Evolutionary conservation across 2,329 filamentous ascomycete species (phyloP).

Genomic region (Neopestalotiopsis sp.): DNA sequence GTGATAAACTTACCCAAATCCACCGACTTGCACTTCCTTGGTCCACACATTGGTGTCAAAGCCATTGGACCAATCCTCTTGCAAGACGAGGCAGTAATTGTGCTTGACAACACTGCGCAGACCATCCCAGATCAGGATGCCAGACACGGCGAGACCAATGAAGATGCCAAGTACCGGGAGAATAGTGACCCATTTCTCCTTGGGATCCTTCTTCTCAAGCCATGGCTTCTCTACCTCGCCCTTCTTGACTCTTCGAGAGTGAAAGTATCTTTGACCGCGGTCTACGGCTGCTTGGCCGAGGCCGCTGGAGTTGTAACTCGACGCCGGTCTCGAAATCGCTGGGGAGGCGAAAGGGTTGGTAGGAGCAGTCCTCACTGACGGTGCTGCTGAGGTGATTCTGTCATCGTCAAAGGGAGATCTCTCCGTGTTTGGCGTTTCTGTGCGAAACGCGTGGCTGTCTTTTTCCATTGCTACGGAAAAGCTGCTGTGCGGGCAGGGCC

Average conservation of each 20-base stretch:
- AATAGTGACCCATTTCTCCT: conserved; percentile 87
- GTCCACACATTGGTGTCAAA: conserved; percentile 70
- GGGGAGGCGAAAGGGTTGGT: conserved; percentile 53
- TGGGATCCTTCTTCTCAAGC: conserved; percentile 73
- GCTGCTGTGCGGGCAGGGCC: neutral
- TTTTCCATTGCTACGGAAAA: conserved; percentile 34
- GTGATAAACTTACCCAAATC: conserved; percentile 67
- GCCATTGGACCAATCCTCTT: conserved; percentile 67
- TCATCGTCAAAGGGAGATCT: conserved; percentile 45
- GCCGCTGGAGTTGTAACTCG: conserved; percentile 52
- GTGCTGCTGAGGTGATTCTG: conserved; percentile 39
- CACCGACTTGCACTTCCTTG: conserved; percentile 76
- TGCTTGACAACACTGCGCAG: conserved; percentile 73
- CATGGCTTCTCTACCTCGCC: conserved; percentile 79
- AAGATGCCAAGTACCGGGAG: conserved; percentile 75
- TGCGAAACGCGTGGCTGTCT: conserved; percentile 38
- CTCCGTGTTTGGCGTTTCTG: conserved; percentile 45
- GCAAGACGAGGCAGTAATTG: conserved; percentile 72
- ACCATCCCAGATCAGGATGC: conserved; percentile 77
- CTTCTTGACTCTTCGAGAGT: conserved; percentile 74
- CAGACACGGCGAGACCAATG: conserved; percentile 70
- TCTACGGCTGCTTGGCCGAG: conserved; percentile 42
- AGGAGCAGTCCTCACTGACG: conserved; percentile 33
- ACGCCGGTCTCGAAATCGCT: conserved; percentile 43
- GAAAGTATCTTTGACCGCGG: conserved; percentile 65